Base-by-base conservation (phyloP, 306 rosid species). In the Oemleria cerasiformis region DNA sequence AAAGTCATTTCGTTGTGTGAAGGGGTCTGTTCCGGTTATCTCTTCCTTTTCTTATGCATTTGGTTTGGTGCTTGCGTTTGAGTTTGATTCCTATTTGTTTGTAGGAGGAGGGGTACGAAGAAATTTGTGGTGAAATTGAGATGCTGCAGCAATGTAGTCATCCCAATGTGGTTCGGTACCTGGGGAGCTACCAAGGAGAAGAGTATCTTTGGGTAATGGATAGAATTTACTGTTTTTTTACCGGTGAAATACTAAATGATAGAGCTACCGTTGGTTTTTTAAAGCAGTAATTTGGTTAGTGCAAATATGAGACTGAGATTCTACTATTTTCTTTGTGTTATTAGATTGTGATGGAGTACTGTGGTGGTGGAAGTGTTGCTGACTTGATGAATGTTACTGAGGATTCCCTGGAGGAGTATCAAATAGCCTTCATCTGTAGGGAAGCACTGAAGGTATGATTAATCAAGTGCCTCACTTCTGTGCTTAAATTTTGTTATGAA, bases 281-380 rank as follows among this genome's bases (percentile, higher is more conserved):
- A 44, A 30, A 30, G 36, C 42, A 58, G 55, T 70, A 54, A 59
- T 15, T 74, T 16, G 58, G 44, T 68, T 67, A 51, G 34, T 36
- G 77, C 81, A 63, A 71, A 51, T 65, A 54, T 61, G 66, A 61
- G 66, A 4, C 23, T 59, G 58, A 68, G 77, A 56, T 30, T 30
- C 78, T 79, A 78, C 75, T 80, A 74, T 73, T 68, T 80, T 81
- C 59, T 45, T 49, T 72, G 65, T 85, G 57, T 72, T 78, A 87
- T 87, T 97, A 94, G 99, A 94, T 94, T 83, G 99, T 94, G 79
- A 94, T 94, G 99, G 99, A 94, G 80, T 91, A 91, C 78, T 94
- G 99, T 83, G 99, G 99, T 15, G 99, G 99, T 83, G 99, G 99
- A 75, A 94, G 99, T 84, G 90, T 91, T 72, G 96, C 95, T 57